Conservation (phyloP, 805 yeast species). For the Kuraishia capsulata region DNA sequence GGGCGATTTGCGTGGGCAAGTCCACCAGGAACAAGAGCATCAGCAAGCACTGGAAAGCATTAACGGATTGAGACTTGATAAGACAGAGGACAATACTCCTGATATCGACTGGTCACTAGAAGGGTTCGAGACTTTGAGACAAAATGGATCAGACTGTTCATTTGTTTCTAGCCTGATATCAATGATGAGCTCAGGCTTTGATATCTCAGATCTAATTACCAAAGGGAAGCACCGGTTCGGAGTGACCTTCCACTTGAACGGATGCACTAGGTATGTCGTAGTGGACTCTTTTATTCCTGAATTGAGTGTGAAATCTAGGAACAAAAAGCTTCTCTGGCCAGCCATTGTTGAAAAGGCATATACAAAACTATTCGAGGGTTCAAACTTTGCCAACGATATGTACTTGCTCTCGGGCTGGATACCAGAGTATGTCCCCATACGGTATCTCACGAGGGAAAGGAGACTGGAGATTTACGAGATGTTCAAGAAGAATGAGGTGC, state of each 20-base stretch:
- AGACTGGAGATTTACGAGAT: constrained; percentile 22
- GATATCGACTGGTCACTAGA: background rate
- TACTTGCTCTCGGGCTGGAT: constrained; percentile 61
- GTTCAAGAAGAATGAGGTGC: constrained; percentile 25
- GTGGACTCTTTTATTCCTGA: constrained; percentile 25
- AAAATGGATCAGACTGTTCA: constrained; percentile 41
- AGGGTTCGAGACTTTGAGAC: background rate
- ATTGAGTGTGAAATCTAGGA: constrained; percentile 28
- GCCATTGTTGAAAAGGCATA: constrained; percentile 74
- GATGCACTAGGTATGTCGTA: constrained; percentile 34
- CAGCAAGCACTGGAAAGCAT: constrained; percentile 1
- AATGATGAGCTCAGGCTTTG: constrained; percentile 20
- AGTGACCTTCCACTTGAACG: constrained; percentile 33
- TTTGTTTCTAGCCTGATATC: constrained; percentile 63
- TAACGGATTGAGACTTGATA: background rate
- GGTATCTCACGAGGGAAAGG: constrained; percentile 18
- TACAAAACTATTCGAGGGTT: constrained; percentile 54
- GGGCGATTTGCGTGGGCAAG: constrained; percentile 2
- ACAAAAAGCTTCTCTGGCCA: constrained; percentile 43
- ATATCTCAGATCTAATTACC: constrained; percentile 16
- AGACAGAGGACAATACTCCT: background rate
- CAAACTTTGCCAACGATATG: constrained; percentile 67
- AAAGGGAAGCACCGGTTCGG: constrained; percentile 16
- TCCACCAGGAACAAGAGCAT: background rate
- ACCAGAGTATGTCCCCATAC: constrained; percentile 45